Base-by-base conservation (phyloP, 2,329 filamentous ascomycete species). In the Aspergillus sp. region DNA sequence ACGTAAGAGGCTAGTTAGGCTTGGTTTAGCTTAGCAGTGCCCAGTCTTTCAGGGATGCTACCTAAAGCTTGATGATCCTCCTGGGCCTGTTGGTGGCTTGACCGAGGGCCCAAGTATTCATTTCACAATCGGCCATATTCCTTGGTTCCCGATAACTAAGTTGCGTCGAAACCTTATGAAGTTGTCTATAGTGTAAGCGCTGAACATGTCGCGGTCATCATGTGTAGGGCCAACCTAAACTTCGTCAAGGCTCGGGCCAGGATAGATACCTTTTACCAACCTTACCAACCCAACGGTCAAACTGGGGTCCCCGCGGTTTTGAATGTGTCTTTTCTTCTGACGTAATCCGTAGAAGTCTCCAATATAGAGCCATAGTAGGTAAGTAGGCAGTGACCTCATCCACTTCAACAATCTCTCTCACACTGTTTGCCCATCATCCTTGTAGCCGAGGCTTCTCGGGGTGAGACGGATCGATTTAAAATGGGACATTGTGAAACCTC, bases 21-120 rank as follows among this genome's bases (percentile, higher is more conserved):
- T 55, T 33, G 31, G 44, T 56, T 48, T 33, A 48, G 48, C 48
- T 49, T 52, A 52, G 48, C n/a, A 49, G 51, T 35, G 19, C 43
- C 37, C 37, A 5, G 17, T 8, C 11, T n/a, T 11, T n/a, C 40
- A 47, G 27, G 33, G 45, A n/a, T 12, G 5, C 19, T 21, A 21
- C 21, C 21, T 15, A 8, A 56, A 25, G 19, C 37, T 56, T 47
- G 25, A 31, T 41, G 19, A 52, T 50, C 48, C 35, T 55, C 51
- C 47, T 48, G 43, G 23, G 15, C 40, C 40, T 43, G 40, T 43
- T 23, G 15, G 6, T n/a, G 11, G n/a, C n/a, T 43, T 19, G 11
- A 11, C 40, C 6, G 35, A n/a, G 35, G 27, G 27, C 27, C 9
- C 27, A 31, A 31, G 9, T 8, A 9, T 31, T 31, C 9, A 31